Percentiles rank a stretch among this genome's conserved stretches.
Conservation (phyloP, 192 early-diverging fungal genomes). For the Mortierella alpina region DNA sequence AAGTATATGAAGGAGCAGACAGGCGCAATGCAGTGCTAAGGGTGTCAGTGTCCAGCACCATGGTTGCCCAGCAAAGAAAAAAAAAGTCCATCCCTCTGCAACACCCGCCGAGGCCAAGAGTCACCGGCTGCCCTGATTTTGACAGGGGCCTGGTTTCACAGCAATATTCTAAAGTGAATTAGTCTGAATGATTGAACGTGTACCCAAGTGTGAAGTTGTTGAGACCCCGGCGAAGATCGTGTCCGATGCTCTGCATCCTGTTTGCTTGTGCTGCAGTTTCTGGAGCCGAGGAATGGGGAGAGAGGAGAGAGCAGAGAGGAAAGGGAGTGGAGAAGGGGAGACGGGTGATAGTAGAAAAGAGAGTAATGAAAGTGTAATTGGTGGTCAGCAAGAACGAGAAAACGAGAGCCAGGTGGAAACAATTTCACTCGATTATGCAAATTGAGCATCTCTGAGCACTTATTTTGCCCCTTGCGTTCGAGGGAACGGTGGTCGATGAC, state of each 20-base stretch:
- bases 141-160: slow-evolving; percentile 15
- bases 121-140: no score
- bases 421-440: not conserved
- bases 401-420: not conserved
- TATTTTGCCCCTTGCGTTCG: no score
- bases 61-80: no score
- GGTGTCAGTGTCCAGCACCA: not conserved
- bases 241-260: slow-evolving; percentile 51
- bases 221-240: slow-evolving; percentile 49
- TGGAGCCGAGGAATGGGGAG: not conserved
- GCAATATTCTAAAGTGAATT: slow-evolving; percentile 1
- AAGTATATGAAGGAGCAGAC: no score
- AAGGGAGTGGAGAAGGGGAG: slow-evolving; percentile 2
- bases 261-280: not conserved
- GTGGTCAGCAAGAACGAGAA: not conserved
- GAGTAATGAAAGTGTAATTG: not conserved
- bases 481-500: no score
- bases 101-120: not conserved
- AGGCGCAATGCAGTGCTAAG: not conserved
- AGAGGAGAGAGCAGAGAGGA: not conserved
- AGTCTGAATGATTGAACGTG: not conserved
- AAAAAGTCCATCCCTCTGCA: not conserved
- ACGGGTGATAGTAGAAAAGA: not conserved
- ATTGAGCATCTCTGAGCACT: no score
- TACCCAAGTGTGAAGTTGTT: slow-evolving; percentile 50